Conservation (phyloP, 805 yeast species). For the Candida sphagnicola region DNA sequence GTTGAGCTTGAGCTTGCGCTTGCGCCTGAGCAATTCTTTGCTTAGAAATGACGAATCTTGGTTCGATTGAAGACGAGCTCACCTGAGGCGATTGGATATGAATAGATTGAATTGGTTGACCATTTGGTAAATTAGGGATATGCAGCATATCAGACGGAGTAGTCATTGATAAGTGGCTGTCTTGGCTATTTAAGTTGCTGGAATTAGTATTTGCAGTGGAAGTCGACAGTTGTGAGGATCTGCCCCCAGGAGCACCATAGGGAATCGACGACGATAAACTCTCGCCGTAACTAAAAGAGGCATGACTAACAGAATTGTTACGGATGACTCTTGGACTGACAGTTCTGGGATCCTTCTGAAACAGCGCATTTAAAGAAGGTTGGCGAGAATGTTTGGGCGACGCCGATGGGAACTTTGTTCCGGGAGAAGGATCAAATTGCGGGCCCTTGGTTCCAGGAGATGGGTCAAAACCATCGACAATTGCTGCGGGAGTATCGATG, state of each 20-base stretch:
- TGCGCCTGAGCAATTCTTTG: slow-evolving; percentile 61
- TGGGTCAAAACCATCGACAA: neutral
- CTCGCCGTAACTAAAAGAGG: slow-evolving; percentile 36
- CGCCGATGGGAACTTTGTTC: neutral
- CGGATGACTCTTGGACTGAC: slow-evolving; percentile 39
- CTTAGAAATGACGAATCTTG: slow-evolving; percentile 79
- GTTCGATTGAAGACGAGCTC: slow-evolving; percentile 58
- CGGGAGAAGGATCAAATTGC: slow-evolving; percentile 7
- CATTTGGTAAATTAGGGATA: slow-evolving; percentile 51
- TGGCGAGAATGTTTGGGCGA: slow-evolving; percentile 3
- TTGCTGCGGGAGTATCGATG: neutral
- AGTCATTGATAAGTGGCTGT: slow-evolving; percentile 11
- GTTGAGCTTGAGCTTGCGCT: slow-evolving; percentile 37
- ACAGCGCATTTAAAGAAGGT: neutral
- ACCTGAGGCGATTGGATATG: slow-evolving; percentile 71
- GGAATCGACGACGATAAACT: slow-evolving; percentile 61
- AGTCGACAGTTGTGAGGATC: slow-evolving; percentile 10
- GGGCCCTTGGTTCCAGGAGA: slow-evolving; percentile 3
- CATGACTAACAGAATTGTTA: slow-evolving; percentile 36
- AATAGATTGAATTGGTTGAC: slow-evolving; percentile 56
- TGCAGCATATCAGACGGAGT: slow-evolving; percentile 17
- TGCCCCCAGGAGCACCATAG: slow-evolving; percentile 67
- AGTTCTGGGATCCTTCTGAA: slow-evolving; percentile 1
- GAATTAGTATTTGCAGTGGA: slow-evolving; percentile 3
- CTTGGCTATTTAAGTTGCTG: slow-evolving; percentile 5